Evolutionary conservation across 1,139 yeast species (phyloP), one percentile per base, ranked within the genome.

Genomic region (Candida smagusa): DNA sequence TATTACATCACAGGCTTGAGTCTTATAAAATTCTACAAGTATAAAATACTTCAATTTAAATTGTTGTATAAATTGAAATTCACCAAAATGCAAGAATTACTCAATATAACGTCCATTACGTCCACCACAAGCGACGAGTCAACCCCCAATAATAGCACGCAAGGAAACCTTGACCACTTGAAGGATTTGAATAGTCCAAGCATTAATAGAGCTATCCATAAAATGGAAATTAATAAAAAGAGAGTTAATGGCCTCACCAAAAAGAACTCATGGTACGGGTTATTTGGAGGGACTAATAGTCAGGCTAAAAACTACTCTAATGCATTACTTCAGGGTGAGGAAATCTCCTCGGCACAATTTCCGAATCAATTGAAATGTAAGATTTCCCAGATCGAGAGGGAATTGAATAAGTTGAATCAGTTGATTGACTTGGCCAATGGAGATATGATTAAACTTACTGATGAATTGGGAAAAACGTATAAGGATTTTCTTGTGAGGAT

Each of bases 211-310:
- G 72, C 75, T 11, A 60, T 71, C 30, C 57, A 57, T 37, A 48
- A 58, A 29, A 55, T 60, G 31, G 67, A 63, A 40, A 40, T 44
- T 12, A 43, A 56, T 33, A 60, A 59, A 46, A 49, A 52, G 43
- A 54, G 50, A 39, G 52, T 47, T 23, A 48, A 36, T 12, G 52
- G 45, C 6, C 45, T 50, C 30, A 29, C 40, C 4, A 40, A 50
- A 7, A 68, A 67, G 43, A 62, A 66, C 40, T 59, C 72, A 21
- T 71, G 76, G 76, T 70, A 69, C 44, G 74, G 74, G 7, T 50
- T 71, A 9, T 71, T 71, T 50, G 77, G 76, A 2, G 76, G 75
- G 2, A 61, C 54, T 37, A 57, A 55, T 28, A 50, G 51, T 3
- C 46, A 45, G 30, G 41, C 39, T 26, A 47, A 45, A 28, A 47